Conservation (phyloP, 1,139 yeast species). For the Magnusiomyces ingens region DNA sequence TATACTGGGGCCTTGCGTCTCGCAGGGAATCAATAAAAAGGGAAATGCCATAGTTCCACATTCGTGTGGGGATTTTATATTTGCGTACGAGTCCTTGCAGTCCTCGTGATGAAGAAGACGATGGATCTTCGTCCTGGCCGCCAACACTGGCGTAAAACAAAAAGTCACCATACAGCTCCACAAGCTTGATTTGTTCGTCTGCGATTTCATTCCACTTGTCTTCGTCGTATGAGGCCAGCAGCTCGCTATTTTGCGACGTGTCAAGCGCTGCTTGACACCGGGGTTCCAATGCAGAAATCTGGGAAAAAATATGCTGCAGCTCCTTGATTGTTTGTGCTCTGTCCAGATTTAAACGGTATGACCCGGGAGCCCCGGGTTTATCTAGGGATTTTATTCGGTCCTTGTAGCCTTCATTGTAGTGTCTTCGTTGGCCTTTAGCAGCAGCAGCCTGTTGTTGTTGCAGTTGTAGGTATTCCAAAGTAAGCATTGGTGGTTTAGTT, state of each 20-base stretch:
- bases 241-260: background rate
- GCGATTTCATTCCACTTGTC: slow-evolving; percentile 12
- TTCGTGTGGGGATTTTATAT: slow-evolving; percentile 28
- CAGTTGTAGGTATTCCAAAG: background rate
- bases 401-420: slow-evolving; percentile 13
- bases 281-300: slow-evolving; percentile 9
- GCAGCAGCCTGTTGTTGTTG: slow-evolving; percentile 4
- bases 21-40: slow-evolving; percentile 27
- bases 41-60: slow-evolving; percentile 33
- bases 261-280: slow-evolving; percentile 3
- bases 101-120: background rate
- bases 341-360: slow-evolving; percentile 6
- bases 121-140: background rate
- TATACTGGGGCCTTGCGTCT: slow-evolving; percentile 22
- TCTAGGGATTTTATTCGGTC: slow-evolving; percentile 14
- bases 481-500: background rate
- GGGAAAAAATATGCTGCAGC: slow-evolving; percentile 6
- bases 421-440: slow-evolving; percentile 5
- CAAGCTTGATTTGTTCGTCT: slow-evolving; percentile 8
- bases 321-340: slow-evolving; percentile 1
- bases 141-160: slow-evolving; percentile 9
- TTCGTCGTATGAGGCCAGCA: slow-evolving; percentile 1
- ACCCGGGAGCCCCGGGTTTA: slow-evolving; percentile 1
- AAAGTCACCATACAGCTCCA: slow-evolving; percentile 11
- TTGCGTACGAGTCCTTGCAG: slow-evolving; percentile 23